These are phyloP conservation scores for Camellia lanceoleosa DNA, from an alignment of 148 eudicot genomes.

Conservation along the genomic window DNA sequence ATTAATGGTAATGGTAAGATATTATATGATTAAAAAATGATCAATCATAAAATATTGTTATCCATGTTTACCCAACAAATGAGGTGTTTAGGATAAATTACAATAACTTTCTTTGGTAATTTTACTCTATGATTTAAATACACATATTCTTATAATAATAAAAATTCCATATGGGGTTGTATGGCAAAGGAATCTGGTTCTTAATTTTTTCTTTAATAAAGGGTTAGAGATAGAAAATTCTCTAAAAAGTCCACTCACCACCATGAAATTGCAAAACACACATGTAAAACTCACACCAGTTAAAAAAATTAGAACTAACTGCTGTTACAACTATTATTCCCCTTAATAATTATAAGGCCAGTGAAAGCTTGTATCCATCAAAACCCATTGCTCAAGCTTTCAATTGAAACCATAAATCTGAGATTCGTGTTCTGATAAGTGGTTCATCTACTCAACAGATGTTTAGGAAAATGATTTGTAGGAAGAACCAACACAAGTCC, in stretches of 20 bases:
- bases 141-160: background rate
- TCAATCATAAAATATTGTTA: too few relatives aligned
- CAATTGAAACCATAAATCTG: background rate
- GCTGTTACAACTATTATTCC: background rate
- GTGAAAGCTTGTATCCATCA: background rate
- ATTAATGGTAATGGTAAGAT: too few relatives aligned
- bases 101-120: too few relatives aligned
- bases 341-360: background rate
- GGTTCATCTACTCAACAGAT: slow-evolving; percentile 23
- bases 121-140: too few relatives aligned
- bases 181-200: slow-evolving; percentile 22
- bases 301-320: background rate
- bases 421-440: background rate
- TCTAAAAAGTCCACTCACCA: background rate
- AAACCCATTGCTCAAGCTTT: background rate
- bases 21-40: too few relatives aligned
- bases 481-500: slow-evolving; percentile 12
- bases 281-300: background rate
- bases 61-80: too few relatives aligned
- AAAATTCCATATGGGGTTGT: background rate
- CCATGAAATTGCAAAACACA: background rate
- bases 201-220: background rate
- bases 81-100: too few relatives aligned
- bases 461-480: slow-evolving; percentile 31
- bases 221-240: slow-evolving; percentile 8